These are phyloP conservation scores for Dianthus caryophyllus DNA, from an alignment of 148 eudicot genomes.

Conservation along the genomic window DNA sequence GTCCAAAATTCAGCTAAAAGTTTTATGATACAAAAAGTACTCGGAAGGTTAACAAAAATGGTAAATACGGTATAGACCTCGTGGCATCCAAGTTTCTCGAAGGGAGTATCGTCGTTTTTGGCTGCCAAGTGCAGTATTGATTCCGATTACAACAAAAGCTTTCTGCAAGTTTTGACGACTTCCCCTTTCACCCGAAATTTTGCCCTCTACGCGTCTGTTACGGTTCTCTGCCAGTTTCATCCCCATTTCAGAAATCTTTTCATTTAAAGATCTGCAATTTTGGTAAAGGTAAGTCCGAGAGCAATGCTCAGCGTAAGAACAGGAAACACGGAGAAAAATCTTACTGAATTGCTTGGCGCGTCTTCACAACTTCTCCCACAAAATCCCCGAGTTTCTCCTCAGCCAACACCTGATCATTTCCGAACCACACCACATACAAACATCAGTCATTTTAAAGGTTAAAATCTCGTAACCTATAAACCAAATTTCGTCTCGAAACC, in stretches of 20 bases:
- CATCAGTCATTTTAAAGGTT: neutral
- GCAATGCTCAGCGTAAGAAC: neutral
- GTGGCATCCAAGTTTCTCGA: constrained; percentile 83
- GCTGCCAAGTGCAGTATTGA: constrained; percentile 89
- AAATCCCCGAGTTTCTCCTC: constrained; percentile 44
- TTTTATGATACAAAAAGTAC: neutral
- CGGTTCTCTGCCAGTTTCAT: constrained; percentile 45
- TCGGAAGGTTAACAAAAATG: neutral
- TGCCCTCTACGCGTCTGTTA: constrained; percentile 26
- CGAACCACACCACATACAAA: no score
- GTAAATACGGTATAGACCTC: constrained; percentile 33
- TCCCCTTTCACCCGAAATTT: constrained; percentile 16
- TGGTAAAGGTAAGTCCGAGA: neutral
- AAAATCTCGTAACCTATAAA: neutral
- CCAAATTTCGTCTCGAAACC: neutral
- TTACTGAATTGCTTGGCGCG: constrained; percentile 72
- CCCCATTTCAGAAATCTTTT: constrained; percentile 46
- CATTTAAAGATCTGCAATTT: constrained; percentile 48
- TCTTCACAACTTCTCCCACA: constrained; percentile 53
- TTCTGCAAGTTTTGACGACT: constrained; percentile 29
- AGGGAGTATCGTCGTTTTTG: constrained; percentile 62
- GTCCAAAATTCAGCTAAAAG: no score
- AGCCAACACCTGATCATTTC: constrained; percentile 39
- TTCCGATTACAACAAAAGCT: constrained; percentile 64
- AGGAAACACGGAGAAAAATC: neutral